Percentiles rank a stretch among this genome's conserved stretches.
phyloP scores from a whole-genome alignment of 148 eudicot genomes.

The Rhododendron williamsianum region DNA sequence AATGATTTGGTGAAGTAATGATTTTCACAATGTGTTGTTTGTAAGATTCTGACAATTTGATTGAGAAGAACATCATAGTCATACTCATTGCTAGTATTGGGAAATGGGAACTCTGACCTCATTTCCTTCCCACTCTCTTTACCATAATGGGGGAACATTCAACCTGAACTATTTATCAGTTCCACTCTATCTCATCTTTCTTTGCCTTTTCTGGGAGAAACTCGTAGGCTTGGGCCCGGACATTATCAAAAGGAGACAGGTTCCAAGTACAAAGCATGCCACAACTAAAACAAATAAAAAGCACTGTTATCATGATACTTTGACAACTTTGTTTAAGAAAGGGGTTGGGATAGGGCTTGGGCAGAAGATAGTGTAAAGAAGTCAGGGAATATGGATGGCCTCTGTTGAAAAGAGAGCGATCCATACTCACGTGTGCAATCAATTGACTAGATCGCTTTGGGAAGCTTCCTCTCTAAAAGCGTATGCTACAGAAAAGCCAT shows the following conservation, averaged over 20 bases:
- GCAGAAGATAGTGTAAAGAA: not conserved
- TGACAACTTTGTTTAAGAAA: not conserved
- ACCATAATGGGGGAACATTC: not conserved
- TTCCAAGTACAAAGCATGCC: not conserved
- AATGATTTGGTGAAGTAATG: not conserved
- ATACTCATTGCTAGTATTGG: not conserved
- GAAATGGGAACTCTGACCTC: not conserved
- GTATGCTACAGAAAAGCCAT: not conserved
- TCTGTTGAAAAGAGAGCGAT: constrained; percentile 1
- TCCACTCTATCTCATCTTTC: not conserved
- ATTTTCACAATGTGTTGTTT: not conserved
- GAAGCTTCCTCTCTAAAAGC: not conserved
- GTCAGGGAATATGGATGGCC: not conserved
- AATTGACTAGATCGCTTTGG: not conserved
- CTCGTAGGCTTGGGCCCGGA: not conserved
- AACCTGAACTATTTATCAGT: not conserved
- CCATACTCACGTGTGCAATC: not conserved
- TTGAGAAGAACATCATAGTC: not conserved
- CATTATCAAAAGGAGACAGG: not conserved
- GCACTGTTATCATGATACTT: not conserved
- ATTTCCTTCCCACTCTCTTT: not conserved
- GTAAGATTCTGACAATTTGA: not conserved
- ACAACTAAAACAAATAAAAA: not conserved
- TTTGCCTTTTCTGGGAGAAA: not conserved
- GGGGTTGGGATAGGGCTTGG: not conserved